A percentile compares a stretch with the other conserved stretches of the same genome.
phyloP scores from a whole-genome alignment of 805 yeast genomes.

The Nakazawaea populi region DNA sequence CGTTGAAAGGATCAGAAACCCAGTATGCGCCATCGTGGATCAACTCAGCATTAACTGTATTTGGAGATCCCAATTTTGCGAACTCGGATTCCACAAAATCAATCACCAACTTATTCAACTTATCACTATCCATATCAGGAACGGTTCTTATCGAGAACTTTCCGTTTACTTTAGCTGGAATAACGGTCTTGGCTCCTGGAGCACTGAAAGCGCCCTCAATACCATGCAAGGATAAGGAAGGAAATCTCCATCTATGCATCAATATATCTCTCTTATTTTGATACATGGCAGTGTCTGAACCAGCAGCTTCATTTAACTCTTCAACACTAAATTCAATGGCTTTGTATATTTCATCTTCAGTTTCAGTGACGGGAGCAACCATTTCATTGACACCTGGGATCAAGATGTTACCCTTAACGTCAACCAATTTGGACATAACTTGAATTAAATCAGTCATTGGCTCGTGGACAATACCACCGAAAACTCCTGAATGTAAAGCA shows the following conservation, averaged over 20 bases:
- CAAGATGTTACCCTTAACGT: slow-evolving; percentile 72
- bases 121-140: slow-evolving; percentile 81
- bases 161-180: slow-evolving; percentile 91
- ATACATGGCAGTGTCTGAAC: slow-evolving; percentile 78
- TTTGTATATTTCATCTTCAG: slow-evolving; percentile 76
- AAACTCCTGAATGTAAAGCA: slow-evolving; percentile 94
- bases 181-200: slow-evolving; percentile 96
- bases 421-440: slow-evolving; percentile 73
- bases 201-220: slow-evolving; percentile 96
- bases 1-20: slow-evolving; percentile 92
- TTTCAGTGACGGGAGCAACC: slow-evolving; percentile 89
- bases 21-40: slow-evolving; percentile 96
- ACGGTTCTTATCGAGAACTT: slow-evolving; percentile 97
- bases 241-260: slow-evolving; percentile 99
- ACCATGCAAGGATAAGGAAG: slow-evolving; percentile 94
- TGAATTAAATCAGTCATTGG: slow-evolving; percentile 92
- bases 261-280: slow-evolving; percentile 76
- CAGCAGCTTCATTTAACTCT: slow-evolving; percentile 84
- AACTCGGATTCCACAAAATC: slow-evolving; percentile 65
- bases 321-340: slow-evolving; percentile 77
- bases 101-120: slow-evolving; percentile 72
- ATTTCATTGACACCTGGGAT: slow-evolving; percentile 88
- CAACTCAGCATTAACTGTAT: slow-evolving; percentile 63
- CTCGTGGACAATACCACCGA: slow-evolving; percentile 96
- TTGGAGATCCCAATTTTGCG: slow-evolving; percentile 67